Base-by-base conservation (phyloP, 2,329 filamentous ascomycete genomes). In the Talaromyces marneffei region DNA sequence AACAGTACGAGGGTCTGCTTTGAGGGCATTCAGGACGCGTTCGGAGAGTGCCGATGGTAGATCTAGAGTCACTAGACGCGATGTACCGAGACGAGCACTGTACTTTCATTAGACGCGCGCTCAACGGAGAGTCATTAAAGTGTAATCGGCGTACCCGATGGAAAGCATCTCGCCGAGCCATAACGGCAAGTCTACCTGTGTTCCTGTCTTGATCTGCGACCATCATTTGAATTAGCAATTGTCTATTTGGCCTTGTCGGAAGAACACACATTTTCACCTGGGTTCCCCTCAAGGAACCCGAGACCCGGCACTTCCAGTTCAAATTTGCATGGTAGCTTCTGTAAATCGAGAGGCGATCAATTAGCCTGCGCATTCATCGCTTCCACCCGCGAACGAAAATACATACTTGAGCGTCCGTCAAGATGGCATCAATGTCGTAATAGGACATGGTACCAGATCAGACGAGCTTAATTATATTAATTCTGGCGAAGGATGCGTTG, bases 291-390 rank as follows among this genome's bases (percentile, higher is more conserved):
- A 63, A 99, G 83, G 74, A 96, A 91, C 67, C 92, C 92, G 50
- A 97, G 85, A 61, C 90, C 87, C 20, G 92, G 89, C 33, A 96
- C 87, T 63, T 93, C 89, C 70, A 97, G 85, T 71, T 96, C 90
- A 77, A 97, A 97, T 57, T 90, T 95, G 79, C 92, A 96, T 42
- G 94, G 93, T 33, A 97, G 85, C 89, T 97, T 97, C 87, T 96
- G 20, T 14, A 27, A 27, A 27, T n/a, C 10, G 37, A 53, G 18
- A 25, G 9, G 48, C 10, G 48, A 18, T 29, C 27, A 57, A 42
- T 57, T n/a, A 44, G 48, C n/a, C 35, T 37, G 57, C 23, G 35
- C 12, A 14, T 31, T 33, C 10, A 39, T 33, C 1, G 9, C 8
- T 27, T 18, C 9, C 12, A 12, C 10, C 31, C 10, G 54, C 54